A percentile compares a stretch with the other conserved stretches of the same genome.
Conservation (phyloP, 129 eudicot species). For the Arctium lappa region DNA sequence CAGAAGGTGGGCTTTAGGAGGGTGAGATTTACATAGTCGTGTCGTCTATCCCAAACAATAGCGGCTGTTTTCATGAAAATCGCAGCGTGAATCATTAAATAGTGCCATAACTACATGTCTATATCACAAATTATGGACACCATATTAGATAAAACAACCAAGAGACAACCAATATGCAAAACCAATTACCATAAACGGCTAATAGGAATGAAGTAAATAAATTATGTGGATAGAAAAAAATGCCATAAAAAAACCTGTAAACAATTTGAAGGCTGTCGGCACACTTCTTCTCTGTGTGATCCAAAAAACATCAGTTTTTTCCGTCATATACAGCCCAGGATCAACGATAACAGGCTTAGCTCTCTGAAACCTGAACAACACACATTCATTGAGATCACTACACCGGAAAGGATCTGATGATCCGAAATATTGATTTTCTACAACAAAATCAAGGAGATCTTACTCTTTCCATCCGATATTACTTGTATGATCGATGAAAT, state of each 20-base stretch:
- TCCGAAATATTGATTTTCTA: not conserved
- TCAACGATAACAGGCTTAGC: constrained; percentile 84
- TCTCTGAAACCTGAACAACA: constrained; percentile 53
- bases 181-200: constrained; percentile 19
- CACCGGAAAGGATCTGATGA: not conserved
- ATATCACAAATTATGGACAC: constrained; percentile 4
- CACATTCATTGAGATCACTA: not conserved
- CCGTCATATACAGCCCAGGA: constrained; percentile 76
- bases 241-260: constrained; percentile 53
- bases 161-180: constrained; percentile 10
- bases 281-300: constrained; percentile 66
- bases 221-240: constrained; percentile 2
- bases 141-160: constrained; percentile 8
- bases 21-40: not conserved
- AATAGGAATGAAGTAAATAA: not conserved
- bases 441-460: constrained; percentile 15
- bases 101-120: constrained; percentile 4
- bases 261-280: constrained; percentile 83
- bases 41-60: not conserved
- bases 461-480: constrained; percentile 93
- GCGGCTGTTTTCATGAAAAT: not conserved
- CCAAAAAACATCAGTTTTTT: constrained; percentile 73
- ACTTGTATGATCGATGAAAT: constrained; percentile 85
- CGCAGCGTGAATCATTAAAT: not conserved
- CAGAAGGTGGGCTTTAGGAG: not conserved